Conservation (phyloP, 495 filamentous ascomycete genomes). For the Penicillium pulvis region DNA sequence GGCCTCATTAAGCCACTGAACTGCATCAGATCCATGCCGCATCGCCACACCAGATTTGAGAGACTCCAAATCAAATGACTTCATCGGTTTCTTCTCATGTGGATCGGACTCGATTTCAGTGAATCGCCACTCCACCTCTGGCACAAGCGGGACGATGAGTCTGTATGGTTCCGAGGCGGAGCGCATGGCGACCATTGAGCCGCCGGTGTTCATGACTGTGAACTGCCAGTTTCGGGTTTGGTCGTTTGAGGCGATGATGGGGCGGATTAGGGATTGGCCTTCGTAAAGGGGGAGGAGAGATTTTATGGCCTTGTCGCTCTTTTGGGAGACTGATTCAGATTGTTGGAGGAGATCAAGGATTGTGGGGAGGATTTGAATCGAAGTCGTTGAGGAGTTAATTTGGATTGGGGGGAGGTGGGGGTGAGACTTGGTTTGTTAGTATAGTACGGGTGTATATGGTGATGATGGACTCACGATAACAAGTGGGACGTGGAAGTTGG, state of each 20-base stretch:
- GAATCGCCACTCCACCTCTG: slow-evolving; percentile 42
- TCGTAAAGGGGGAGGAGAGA: slow-evolving; percentile 47
- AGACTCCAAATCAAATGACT: slow-evolving; percentile 34
- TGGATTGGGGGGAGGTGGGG: slow-evolving; percentile 46
- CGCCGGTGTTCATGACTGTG: slow-evolving; percentile 49
- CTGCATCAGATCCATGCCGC: slow-evolving; percentile 38
- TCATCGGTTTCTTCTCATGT: slow-evolving; percentile 33
- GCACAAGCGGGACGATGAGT: slow-evolving; percentile 43
- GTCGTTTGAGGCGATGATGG: slow-evolving; percentile 34
- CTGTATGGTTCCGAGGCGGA: slow-evolving; percentile 42
- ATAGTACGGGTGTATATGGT: not conserved
- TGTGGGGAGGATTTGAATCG: slow-evolving; percentile 49
- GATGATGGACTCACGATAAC: slow-evolving; percentile 31
- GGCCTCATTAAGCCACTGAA: slow-evolving; percentile 40
- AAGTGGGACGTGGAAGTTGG: slow-evolving; percentile 54
- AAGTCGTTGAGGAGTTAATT: slow-evolving; percentile 46
- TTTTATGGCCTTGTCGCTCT: slow-evolving; percentile 31
- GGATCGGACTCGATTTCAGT: slow-evolving; percentile 38
- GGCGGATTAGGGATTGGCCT: slow-evolving; percentile 49
- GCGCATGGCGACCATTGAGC: slow-evolving; percentile 41
- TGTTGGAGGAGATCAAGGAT: slow-evolving; percentile 52
- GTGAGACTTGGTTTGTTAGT: slow-evolving; percentile 30
- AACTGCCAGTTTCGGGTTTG: slow-evolving; percentile 46
- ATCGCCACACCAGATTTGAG: slow-evolving; percentile 29
- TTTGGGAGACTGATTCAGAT: slow-evolving; percentile 41